These are phyloP conservation scores for Ascochyta pisi DNA, from an alignment of 2,329 filamentous ascomycete species.

Conservation along the genomic window DNA sequence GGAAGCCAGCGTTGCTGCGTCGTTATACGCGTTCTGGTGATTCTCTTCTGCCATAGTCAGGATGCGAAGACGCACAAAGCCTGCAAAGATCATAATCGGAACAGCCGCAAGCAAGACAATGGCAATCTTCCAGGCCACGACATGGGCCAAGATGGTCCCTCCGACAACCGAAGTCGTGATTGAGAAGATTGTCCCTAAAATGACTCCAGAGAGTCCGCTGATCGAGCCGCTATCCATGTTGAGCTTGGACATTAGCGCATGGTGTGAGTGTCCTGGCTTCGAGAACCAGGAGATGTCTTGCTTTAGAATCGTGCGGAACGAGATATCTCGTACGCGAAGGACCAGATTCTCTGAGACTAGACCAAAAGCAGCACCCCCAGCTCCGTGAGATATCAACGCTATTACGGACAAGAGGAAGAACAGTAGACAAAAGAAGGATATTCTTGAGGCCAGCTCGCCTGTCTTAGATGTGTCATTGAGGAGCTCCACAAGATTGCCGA, in stretches of 20 bases:
- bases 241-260: slow-evolving; percentile 55
- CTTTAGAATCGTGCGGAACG: slow-evolving; percentile 60
- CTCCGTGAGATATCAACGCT: slow-evolving; percentile 54
- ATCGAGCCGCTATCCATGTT: slow-evolving; percentile 58
- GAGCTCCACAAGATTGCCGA: slow-evolving; percentile 40
- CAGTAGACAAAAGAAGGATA: slow-evolving; percentile 56
- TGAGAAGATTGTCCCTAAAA: slow-evolving; percentile 59
- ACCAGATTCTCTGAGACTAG: slow-evolving; percentile 56
- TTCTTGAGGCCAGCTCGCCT: slow-evolving; percentile 32
- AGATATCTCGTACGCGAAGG: slow-evolving; percentile 53
- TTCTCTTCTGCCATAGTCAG: slow-evolving; percentile 66
- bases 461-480: slow-evolving; percentile 34
- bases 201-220: slow-evolving; percentile 57
- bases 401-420: slow-evolving; percentile 63
- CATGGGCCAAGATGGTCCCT: slow-evolving; percentile 56
- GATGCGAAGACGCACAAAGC: slow-evolving; percentile 56
- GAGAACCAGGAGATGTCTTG: slow-evolving; percentile 63
- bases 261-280: slow-evolving; percentile 51
- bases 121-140: slow-evolving; percentile 60
- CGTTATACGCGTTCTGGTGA: slow-evolving; percentile 69
- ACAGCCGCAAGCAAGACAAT: slow-evolving; percentile 58
- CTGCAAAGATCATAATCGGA: slow-evolving; percentile 56
- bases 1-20: slow-evolving; percentile 68
- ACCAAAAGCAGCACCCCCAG: slow-evolving; percentile 57
- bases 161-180: slow-evolving; percentile 56